A percentile compares a stretch with the other conserved stretches of the same genome.
phyloP scores from a whole-genome alignment of 495 filamentous ascomycete species.

The Aspergillus sclerotiicarbonarius region DNA sequence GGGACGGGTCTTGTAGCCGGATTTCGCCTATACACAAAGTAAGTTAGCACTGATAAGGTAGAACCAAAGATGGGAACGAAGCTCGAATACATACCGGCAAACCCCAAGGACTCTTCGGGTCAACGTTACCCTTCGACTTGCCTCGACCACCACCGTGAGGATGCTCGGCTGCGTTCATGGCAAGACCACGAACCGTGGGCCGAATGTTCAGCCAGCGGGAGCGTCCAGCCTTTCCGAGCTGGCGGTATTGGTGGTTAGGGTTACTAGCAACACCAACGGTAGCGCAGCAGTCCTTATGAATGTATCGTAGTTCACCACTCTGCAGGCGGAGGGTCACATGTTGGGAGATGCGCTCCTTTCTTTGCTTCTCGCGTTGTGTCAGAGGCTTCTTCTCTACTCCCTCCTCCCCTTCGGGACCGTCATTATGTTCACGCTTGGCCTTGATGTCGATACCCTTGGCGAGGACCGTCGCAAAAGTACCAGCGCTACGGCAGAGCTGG shows the following conservation, averaged over 20 bases:
- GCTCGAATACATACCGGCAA: constrained; percentile 67
- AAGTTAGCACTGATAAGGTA: constrained; percentile 17
- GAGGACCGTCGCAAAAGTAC: constrained; percentile 83
- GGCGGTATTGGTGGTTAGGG: constrained; percentile 80
- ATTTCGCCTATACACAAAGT: constrained; percentile 66
- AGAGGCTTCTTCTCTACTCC: constrained; percentile 27
- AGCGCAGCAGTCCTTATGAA: constrained; percentile 87
- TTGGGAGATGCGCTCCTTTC: constrained; percentile 55
- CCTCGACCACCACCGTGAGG: constrained; percentile 98
- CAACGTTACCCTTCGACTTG: constrained; percentile 96
- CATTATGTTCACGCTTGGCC: constrained; percentile 28
- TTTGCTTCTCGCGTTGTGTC: constrained; percentile 41
- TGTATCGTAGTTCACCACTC: constrained; percentile 85
- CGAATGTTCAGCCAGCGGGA: constrained; percentile 89
- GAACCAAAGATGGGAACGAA: constrained; percentile 1
- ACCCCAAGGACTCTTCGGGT: constrained; percentile 95
- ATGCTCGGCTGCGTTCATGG: constrained; percentile 97
- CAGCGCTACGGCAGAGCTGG: constrained; percentile 90
- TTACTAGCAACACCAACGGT: constrained; percentile 94
- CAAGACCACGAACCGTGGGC: constrained; percentile 91
- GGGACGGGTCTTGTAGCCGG: constrained; percentile 91
- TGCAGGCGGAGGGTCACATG: constrained; percentile 80
- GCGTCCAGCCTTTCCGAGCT: constrained; percentile 92
- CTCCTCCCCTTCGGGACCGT: constrained; percentile 20
- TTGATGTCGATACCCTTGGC: constrained; percentile 72